These are phyloP conservation scores for Astragalus glycyphyllos DNA, from an alignment of 306 rosid species.

Conservation along the genomic window DNA sequence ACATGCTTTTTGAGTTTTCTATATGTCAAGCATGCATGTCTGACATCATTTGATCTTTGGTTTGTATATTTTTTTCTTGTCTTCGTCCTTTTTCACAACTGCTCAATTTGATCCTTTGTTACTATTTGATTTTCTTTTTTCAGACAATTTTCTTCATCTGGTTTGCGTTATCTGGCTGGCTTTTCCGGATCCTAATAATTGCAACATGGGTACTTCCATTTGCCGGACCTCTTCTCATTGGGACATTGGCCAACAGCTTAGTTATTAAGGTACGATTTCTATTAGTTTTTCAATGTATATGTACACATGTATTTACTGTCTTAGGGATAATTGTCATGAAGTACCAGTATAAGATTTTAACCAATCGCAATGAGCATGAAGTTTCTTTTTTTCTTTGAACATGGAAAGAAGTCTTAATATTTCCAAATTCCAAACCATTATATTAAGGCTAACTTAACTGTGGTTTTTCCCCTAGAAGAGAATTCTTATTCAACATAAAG, in stretches of 20 bases:
- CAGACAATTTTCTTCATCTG: conserved; percentile 94
- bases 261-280: conserved; percentile 73
- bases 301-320: conserved; percentile 5
- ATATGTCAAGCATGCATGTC: background rate
- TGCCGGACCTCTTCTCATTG: conserved; percentile 94
- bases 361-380: background rate
- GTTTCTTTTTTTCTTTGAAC: background rate
- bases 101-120: conserved; percentile 17
- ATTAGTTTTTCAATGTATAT: conserved; percentile 9
- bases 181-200: conserved; percentile 73
- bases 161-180: conserved; percentile 98
- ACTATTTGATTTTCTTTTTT: conserved; percentile 34
- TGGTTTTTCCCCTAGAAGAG: too few species aligned
- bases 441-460: too few species aligned
- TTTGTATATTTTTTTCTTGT: conserved; percentile 4
- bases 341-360: background rate
- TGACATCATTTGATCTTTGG: background rate
- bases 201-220: conserved; percentile 91
- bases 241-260: conserved; percentile 78
- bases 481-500: background rate
- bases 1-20: background rate
- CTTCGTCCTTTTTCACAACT: background rate
- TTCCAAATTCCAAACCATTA: too few species aligned
- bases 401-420: too few species aligned
- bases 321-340: background rate